A percentile compares a stretch with the other conserved stretches of the same genome.
Conservation (phyloP, 2,329 filamentous ascomycete species). For the Byssoonygena ceratinophila region DNA sequence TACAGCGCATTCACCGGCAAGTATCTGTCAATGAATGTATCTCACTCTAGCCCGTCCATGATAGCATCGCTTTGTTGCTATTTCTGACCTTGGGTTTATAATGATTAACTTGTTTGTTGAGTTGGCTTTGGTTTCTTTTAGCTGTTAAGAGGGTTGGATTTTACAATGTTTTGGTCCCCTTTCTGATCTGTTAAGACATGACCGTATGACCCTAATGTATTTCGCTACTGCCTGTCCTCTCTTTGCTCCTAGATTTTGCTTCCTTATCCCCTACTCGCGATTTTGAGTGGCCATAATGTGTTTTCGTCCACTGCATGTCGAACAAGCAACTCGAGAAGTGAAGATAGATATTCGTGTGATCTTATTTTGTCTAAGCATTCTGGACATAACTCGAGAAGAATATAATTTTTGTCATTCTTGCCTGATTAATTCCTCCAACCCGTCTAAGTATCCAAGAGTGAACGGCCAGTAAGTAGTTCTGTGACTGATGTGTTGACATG, state of each 20-base stretch:
- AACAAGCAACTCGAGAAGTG: neutral
- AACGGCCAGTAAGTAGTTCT: no score
- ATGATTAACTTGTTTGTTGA: neutral
- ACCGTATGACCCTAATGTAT: conserved; percentile 8
- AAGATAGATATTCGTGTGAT: conserved; percentile 5
- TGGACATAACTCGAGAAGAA: neutral
- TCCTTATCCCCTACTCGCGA: neutral
- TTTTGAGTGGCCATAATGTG: neutral
- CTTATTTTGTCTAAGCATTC: neutral
- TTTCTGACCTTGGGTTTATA: no score
- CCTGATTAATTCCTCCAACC: no score
- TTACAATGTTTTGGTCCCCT: neutral
- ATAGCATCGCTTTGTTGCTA: no score
- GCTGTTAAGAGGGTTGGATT: neutral
- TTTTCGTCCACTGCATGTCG: neutral
- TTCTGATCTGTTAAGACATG: neutral
- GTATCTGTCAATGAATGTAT: neutral
- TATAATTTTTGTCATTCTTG: no score
- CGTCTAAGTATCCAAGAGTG: no score
- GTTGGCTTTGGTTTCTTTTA: neutral
- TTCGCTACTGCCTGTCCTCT: neutral
- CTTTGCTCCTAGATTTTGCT: neutral
- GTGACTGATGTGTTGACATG: no score
- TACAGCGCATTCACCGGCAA: neutral
- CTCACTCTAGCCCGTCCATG: no score